phyloP scores from a whole-genome alignment of 2,329 filamentous ascomycete genomes.

The Aspergillus quadrilineatus region DNA sequence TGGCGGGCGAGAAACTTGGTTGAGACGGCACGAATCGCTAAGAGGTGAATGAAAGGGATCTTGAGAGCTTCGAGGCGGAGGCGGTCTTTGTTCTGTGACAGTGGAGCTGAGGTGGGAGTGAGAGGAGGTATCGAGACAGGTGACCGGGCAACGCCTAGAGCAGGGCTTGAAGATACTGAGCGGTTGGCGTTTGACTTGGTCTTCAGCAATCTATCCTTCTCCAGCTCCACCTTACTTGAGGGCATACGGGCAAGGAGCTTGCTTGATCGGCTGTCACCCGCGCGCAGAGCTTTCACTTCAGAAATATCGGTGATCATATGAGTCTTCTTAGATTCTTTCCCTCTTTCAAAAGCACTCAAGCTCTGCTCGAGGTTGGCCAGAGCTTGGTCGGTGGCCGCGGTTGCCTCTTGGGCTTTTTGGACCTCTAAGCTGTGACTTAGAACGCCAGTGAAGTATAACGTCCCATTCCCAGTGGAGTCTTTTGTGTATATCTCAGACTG shows the following conservation, averaged over 20 bases:
- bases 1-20: slow-evolving; percentile 48
- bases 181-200: slow-evolving; percentile 32
- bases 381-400: slow-evolving; percentile 58
- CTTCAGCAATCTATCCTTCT: slow-evolving; percentile 44
- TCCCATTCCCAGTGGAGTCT: slow-evolving; percentile 42
- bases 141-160: slow-evolving; percentile 37
- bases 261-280: slow-evolving; percentile 35
- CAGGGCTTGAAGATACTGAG: slow-evolving; percentile 45
- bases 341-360: slow-evolving; percentile 58
- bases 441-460: slow-evolving; percentile 56
- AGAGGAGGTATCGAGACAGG: slow-evolving; percentile 36
- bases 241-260: slow-evolving; percentile 33
- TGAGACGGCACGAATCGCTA: slow-evolving; percentile 54
- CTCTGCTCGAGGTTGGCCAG: slow-evolving; percentile 60
- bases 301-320: slow-evolving; percentile 39
- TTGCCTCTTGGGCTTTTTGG: slow-evolving; percentile 55
- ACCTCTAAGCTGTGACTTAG: slow-evolving; percentile 59
- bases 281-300: slow-evolving; percentile 27
- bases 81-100: slow-evolving; percentile 37
- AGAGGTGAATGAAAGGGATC: slow-evolving; percentile 51
- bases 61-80: slow-evolving; percentile 46
- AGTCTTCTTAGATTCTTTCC: slow-evolving; percentile 60
- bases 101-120: slow-evolving; percentile 46
- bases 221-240: slow-evolving; percentile 39
- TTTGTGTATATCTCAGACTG: slow-evolving; percentile 59